Conservation (phyloP, 225 moss, liverwort and hornwort genomes). For the Sphagnum tenellum region DNA sequence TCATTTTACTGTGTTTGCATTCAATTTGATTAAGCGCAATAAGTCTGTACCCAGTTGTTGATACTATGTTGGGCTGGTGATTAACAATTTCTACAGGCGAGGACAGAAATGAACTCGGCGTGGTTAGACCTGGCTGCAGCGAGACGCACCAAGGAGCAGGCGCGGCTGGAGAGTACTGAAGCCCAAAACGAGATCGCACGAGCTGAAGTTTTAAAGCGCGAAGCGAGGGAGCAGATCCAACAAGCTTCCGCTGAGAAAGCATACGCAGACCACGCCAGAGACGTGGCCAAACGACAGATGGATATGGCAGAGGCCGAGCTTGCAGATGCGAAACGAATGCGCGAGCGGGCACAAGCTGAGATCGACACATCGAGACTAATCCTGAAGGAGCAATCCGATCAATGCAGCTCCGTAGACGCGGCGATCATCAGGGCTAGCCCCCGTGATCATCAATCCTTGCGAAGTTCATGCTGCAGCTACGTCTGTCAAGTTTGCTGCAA, state of each 20-base stretch:
- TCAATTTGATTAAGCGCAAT: not conserved
- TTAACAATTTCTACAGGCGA: slow-evolving; percentile 7
- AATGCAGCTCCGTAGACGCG: slow-evolving; percentile 9
- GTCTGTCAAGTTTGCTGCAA: too few relatives aligned
- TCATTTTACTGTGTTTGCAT: too few relatives aligned
- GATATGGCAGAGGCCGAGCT: slow-evolving; percentile 44
- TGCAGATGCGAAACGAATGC: slow-evolving; percentile 27
- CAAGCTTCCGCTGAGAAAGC: slow-evolving; percentile 30
- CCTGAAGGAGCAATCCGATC: slow-evolving; percentile 20
- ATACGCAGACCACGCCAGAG: slow-evolving; percentile 27
- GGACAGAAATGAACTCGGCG: slow-evolving; percentile 13
- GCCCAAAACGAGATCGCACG: slow-evolving; percentile 29
- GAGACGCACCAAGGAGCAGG: slow-evolving; percentile 22
- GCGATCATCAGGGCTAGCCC: not conserved
- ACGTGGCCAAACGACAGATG: slow-evolving; percentile 34
- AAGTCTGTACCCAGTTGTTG: not conserved
- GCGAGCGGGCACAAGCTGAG: slow-evolving; percentile 32
- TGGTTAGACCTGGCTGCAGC: slow-evolving; percentile 31
- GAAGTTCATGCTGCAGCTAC: too few relatives aligned
- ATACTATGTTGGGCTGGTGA: too few relatives aligned
- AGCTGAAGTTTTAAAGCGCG: slow-evolving; percentile 23
- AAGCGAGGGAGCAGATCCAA: slow-evolving; percentile 37
- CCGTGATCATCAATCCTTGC: not conserved
- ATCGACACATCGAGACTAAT: slow-evolving; percentile 16
- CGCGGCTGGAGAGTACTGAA: slow-evolving; percentile 24